phyloP scores from a whole-genome alignment of 305 asterid genomes.

The Rubia occidens region DNA sequence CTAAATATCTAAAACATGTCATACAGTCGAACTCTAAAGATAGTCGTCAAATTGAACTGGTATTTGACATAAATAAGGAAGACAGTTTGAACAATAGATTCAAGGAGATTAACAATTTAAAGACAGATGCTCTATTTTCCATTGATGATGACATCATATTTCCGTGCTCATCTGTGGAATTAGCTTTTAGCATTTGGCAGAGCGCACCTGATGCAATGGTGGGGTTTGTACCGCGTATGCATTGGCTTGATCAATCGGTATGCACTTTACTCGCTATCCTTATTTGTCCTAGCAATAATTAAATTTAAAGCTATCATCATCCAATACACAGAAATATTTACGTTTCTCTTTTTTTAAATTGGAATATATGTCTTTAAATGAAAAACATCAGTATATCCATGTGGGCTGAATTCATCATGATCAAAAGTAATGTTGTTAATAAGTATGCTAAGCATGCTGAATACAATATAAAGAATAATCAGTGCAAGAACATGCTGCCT shows the following conservation, averaged over 20 bases:
- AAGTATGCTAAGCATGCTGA: background rate
- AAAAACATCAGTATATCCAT: background rate
- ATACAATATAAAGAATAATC: background rate
- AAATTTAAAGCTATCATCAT: background rate
- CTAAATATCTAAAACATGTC: constrained; percentile 39
- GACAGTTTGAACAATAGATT: constrained; percentile 87
- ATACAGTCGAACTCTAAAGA: constrained; percentile 33
- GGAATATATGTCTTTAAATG: background rate
- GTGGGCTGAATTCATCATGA: background rate
- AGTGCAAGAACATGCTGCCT: background rate
- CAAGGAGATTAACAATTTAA: constrained; percentile 69
- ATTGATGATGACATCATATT: constrained; percentile 73
- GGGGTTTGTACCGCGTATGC: constrained; percentile 82
- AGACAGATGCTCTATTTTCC: constrained; percentile 67
- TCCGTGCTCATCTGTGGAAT: constrained; percentile 59
- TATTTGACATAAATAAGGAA: constrained; percentile 58
- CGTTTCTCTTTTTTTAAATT: too few species aligned
- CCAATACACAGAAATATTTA: background rate
- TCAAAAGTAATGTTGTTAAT: background rate
- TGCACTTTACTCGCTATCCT: constrained; percentile 13
- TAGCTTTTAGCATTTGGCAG: constrained; percentile 68
- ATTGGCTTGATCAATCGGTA: constrained; percentile 58
- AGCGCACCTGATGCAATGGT: constrained; percentile 78
- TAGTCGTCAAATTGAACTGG: constrained; percentile 48
- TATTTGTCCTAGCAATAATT: background rate